These are phyloP conservation scores for Lentinula sp. DNA, from an alignment of 768 basidiomycete genomes.

Conservation along the genomic window DNA sequence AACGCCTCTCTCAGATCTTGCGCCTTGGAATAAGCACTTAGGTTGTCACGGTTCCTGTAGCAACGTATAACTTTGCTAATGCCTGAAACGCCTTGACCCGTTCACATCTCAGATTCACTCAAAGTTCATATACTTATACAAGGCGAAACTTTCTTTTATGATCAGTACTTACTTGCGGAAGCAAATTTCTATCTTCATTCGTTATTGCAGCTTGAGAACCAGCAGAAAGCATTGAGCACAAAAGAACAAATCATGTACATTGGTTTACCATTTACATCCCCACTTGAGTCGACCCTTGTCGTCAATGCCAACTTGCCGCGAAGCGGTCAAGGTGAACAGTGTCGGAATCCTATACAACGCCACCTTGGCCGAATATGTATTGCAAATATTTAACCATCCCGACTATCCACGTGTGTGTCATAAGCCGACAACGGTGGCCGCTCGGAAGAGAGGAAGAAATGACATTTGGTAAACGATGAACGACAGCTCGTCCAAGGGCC, in stretches of 20 bases:
- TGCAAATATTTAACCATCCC: background rate
- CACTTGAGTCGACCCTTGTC: slow-evolving; percentile 1
- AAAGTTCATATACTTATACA: background rate
- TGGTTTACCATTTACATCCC: background rate
- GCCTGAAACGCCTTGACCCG: slow-evolving; percentile 3
- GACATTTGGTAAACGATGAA: background rate
- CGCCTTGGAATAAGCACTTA: slow-evolving; percentile 1
- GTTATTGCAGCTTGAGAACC: background rate
- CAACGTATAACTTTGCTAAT: slow-evolving; percentile 12
- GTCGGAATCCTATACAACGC: background rate
- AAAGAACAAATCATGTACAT: background rate
- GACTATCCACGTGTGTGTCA: background rate
- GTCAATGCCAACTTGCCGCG: background rate
- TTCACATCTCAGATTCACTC: background rate
- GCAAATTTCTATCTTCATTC: background rate
- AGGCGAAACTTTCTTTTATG: background rate
- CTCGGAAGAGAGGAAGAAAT: background rate
- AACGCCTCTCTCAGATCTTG: background rate
- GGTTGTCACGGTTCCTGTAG: slow-evolving; percentile 10
- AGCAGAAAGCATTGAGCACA: background rate
- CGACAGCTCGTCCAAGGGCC: background rate
- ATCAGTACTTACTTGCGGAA: background rate
- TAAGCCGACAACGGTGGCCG: background rate
- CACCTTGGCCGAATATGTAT: background rate
- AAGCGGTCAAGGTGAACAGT: background rate